Conservation (phyloP, 768 basidiomycete genomes). For the Phaffia tasmanica region DNA sequence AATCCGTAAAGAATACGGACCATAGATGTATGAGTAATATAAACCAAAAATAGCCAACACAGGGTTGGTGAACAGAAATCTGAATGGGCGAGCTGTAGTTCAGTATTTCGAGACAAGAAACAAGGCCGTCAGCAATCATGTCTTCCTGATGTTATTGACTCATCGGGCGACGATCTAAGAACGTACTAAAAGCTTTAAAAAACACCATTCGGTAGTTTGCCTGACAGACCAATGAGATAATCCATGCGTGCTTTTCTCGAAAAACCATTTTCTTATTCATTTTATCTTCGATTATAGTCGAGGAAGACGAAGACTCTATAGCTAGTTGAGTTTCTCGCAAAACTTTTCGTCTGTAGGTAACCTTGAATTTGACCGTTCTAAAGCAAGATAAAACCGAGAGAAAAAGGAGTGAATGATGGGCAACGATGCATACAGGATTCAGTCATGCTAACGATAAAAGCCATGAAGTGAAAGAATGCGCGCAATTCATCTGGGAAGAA, state of each 20-base stretch:
- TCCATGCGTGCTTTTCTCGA: slow-evolving; percentile 8
- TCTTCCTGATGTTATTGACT: neutral
- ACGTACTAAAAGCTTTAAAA: slow-evolving; percentile 20
- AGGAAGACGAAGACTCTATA: neutral
- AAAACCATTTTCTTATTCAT: neutral
- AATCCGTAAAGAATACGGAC: slow-evolving; percentile 1
- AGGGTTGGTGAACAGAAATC: slow-evolving; percentile 19
- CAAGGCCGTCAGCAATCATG: neutral
- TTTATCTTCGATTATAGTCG: neutral
- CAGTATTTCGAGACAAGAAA: neutral
- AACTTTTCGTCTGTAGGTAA: neutral
- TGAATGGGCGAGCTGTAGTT: slow-evolving; percentile 16
- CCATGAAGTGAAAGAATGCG: no score
- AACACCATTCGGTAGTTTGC: slow-evolving; percentile 12
- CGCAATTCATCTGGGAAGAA: no score
- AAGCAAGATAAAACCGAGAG: neutral
- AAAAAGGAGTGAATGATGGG: neutral
- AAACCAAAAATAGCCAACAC: slow-evolving; percentile 2
- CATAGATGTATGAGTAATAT: slow-evolving; percentile 17
- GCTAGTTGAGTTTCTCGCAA: no score
- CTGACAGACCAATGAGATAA: slow-evolving; percentile 10
- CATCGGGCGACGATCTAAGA: neutral
- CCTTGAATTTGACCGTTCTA: slow-evolving; percentile 15
- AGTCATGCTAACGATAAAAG: no score
- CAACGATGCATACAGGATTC: neutral